Percentiles rank a stretch among this genome's conserved stretches.
Conservation (phyloP, 257 asterid genomes). For the Thymus mandschuricus region DNA sequence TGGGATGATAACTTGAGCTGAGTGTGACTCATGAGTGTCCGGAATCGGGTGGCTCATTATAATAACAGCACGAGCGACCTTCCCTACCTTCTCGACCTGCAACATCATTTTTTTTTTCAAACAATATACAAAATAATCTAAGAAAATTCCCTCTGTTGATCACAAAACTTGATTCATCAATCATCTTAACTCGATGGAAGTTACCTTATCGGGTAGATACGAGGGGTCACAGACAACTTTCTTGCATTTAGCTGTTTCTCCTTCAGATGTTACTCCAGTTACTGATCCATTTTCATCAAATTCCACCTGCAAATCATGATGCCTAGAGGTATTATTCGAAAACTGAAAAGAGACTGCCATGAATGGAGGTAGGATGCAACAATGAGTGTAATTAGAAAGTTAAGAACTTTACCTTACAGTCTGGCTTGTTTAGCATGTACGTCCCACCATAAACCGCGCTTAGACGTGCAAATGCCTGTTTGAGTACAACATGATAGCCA, state of each 20-base stretch:
- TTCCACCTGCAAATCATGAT: constrained; percentile 65
- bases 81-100: constrained; percentile 88
- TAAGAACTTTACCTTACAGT: constrained; percentile 67
- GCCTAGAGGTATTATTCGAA: background rate
- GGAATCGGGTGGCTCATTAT: constrained; percentile 99
- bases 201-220: constrained; percentile 83
- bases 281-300: constrained; percentile 79
- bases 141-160: constrained; percentile 1
- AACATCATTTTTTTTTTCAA: background rate
- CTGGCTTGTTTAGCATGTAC: constrained; percentile 96
- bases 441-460: constrained; percentile 99
- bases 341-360: background rate
- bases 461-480: constrained; percentile 96
- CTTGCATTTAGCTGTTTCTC: constrained; percentile 98
- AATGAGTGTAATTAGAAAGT: background rate
- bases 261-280: constrained; percentile 92
- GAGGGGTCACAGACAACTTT: constrained; percentile 97
- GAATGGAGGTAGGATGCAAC: background rate
- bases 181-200: background rate
- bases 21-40: constrained; percentile 89
- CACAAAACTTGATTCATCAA: background rate
- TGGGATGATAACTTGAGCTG: constrained; percentile 94
- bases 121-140: constrained; percentile 17
- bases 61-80: constrained; percentile 90
- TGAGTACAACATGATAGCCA: constrained; percentile 18